Conservation (phyloP, 2,329 filamentous ascomycete species). For the Aspergillus tanneri region DNA sequence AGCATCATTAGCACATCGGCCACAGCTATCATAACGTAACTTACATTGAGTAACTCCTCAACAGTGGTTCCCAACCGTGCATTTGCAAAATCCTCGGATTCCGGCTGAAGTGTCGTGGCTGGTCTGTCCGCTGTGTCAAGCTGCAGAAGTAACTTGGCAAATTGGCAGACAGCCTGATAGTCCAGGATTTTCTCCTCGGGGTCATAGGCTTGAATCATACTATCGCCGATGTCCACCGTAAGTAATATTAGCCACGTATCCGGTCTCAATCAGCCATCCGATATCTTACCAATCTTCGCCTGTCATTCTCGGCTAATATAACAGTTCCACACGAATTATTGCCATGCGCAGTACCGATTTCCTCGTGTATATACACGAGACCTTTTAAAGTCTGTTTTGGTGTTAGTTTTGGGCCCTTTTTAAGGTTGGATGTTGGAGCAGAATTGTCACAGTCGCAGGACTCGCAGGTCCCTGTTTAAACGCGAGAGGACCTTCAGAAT, state of each 20-base stretch:
- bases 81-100: constrained; percentile 6
- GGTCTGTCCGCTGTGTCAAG: constrained; percentile 5
- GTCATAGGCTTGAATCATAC: background rate
- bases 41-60: constrained; percentile 4
- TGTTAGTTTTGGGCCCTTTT: too few relatives aligned
- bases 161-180: background rate
- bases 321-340: constrained; percentile 10
- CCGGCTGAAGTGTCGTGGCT: background rate
- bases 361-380: constrained; percentile 8
- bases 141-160: constrained; percentile 4
- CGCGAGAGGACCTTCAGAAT: too few relatives aligned
- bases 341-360: constrained; percentile 6
- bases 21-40: too few relatives aligned
- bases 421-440: too few relatives aligned
- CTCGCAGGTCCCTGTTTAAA: too few relatives aligned
- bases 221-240: background rate
- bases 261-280: background rate
- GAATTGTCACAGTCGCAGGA: too few relatives aligned
- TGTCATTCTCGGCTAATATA: constrained; percentile 3
- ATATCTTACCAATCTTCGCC: constrained; percentile 9
- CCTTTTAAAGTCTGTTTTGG: constrained; percentile 1
- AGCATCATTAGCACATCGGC: too few relatives aligned
- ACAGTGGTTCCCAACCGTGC: background rate
- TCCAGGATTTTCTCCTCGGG: background rate
- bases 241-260: background rate